Percentiles rank a stretch among this genome's conserved stretches.
Conservation (phyloP, 2,329 filamentous ascomycete genomes). For the Diaporthe sp. region DNA sequence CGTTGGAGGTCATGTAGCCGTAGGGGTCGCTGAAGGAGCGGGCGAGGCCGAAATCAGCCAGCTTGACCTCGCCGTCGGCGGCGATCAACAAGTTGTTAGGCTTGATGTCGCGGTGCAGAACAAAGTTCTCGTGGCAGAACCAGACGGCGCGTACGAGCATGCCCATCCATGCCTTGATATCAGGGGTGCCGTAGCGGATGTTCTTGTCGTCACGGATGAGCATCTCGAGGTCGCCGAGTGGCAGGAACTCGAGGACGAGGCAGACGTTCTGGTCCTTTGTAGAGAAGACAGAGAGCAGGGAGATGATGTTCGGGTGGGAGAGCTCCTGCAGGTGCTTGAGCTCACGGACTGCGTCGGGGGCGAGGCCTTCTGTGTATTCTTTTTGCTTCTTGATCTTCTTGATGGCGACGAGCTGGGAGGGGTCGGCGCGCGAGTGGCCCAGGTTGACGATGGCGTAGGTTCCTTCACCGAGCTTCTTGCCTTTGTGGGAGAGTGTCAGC, state of each 20-base stretch:
- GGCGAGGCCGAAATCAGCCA: conserved; percentile 97
- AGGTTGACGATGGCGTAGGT: conserved; percentile 97
- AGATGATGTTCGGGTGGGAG: conserved; percentile 95
- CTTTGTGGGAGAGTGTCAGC: conserved; percentile 55
- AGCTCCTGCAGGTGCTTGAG: conserved; percentile 96
- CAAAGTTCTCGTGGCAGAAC: conserved; percentile 96
- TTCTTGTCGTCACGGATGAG: conserved; percentile 86
- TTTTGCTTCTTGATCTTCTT: conserved; percentile 92
- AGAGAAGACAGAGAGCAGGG: conserved; percentile 91
- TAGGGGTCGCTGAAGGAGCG: conserved; percentile 91
- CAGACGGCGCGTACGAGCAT: conserved; percentile 95
- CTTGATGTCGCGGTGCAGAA: conserved; percentile 98
- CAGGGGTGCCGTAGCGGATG: conserved; percentile 86
- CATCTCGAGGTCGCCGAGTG: conserved; percentile 94
- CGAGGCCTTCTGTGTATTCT: conserved; percentile 90
- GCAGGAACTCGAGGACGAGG: conserved; percentile 93
- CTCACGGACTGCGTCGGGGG: conserved; percentile 94
- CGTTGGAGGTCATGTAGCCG: conserved; percentile 89
- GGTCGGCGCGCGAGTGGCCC: conserved; percentile 82
- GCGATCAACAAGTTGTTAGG: conserved; percentile 98
- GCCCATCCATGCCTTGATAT: conserved; percentile 98
- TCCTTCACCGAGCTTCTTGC: conserved; percentile 93
- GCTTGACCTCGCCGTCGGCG: conserved; percentile 91
- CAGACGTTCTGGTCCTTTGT: conserved; percentile 98
- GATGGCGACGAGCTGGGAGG: conserved; percentile 84